Base-by-base conservation (phyloP, 306 rosid genomes). In the Cucurbita argyrosperma region DNA sequence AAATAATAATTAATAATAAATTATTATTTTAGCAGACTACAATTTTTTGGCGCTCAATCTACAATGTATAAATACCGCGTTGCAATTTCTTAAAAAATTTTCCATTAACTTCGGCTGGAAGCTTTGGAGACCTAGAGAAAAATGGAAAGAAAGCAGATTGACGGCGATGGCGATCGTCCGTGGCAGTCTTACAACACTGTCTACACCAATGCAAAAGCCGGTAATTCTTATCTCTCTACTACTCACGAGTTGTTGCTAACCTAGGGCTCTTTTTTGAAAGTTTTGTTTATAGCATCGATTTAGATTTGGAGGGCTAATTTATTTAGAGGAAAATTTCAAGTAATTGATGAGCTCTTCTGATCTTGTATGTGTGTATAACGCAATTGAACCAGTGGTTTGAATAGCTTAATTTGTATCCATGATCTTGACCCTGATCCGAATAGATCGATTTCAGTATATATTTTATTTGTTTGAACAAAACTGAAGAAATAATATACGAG, bases 131-230 rank as follows among this genome's bases (percentile, higher is more conserved):
- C 18, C 19, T 62, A 49, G 16, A 72, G 40, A 50, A 54, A 23
- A 75, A 87, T 85, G 96, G 90, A 79, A 64, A 85, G 70, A 19
- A 67, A 54, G 72, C 83, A 83, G 23, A 55, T 74, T 55, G 53
- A 73, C 5, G 76, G 66, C 76, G 85, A 80, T 16, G 38, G 71
- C 37, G 76, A 78, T 81, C 88, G 86, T 56, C 96, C 95, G 71
- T 94, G 98, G 98, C 97, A 90, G 50, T 89, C 97, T 5, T 94
- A 89, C 75, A 80, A 86, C 78, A 89, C 91, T 38, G 98, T 81
- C 47, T 94, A 86, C 86, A 94, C 98, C n/a, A 86, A 74, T 67
- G 90, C 96, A 67, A 94, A 94, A 87, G 91, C 98, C 83, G 97
- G 98, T 89, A 39, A 3, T 10, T 8, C 13, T 51, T 21, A 3